These are phyloP conservation scores for Rhizopogon salebrosus DNA, from an alignment of 768 basidiomycete genomes.

Conservation along the genomic window DNA sequence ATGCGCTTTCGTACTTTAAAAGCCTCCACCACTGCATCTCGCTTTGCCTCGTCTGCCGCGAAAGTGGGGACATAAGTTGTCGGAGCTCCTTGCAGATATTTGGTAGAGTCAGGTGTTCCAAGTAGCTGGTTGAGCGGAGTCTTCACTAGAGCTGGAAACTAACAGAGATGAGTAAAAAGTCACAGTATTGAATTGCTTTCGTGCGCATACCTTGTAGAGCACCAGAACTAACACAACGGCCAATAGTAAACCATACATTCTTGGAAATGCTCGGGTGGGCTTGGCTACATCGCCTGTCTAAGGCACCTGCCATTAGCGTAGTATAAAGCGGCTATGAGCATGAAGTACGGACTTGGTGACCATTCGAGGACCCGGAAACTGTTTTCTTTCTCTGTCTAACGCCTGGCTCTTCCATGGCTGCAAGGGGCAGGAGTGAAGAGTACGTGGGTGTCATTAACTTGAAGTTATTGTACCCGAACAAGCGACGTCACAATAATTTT, in stretches of 20 bases:
- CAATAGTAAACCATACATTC: slow-evolving; percentile 7
- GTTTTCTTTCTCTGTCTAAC: slow-evolving; percentile 21
- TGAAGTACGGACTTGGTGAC: not conserved
- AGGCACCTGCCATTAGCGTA: not conserved
- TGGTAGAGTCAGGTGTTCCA: slow-evolving; percentile 2
- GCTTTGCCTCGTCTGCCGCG: slow-evolving; percentile 53
- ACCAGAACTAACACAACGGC: slow-evolving; percentile 3
- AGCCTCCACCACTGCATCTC: slow-evolving; percentile 69
- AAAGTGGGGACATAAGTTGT: slow-evolving; percentile 21
- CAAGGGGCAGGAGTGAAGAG: not conserved
- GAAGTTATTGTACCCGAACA: not conserved
- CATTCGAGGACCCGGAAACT: slow-evolving; percentile 1
- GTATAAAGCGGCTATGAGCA: not conserved
- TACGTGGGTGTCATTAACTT: not conserved
- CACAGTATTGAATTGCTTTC: not conserved
- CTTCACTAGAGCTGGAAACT: slow-evolving; percentile 12
- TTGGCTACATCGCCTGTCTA: slow-evolving; percentile 5
- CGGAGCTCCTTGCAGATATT: slow-evolving; percentile 15
- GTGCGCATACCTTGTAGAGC: slow-evolving; percentile 17
- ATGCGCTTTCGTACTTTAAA: slow-evolving; percentile 55
- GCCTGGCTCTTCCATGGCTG: slow-evolving; percentile 9
- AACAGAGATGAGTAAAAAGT: slow-evolving; percentile 1
- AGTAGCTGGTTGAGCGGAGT: slow-evolving; percentile 3
- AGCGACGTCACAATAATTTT: no score
- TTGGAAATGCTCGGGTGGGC: not conserved